Percentiles rank a stretch among this genome's conserved stretches.
Conservation (phyloP, 495 filamentous ascomycete genomes). For the Cryomyces minteri region DNA sequence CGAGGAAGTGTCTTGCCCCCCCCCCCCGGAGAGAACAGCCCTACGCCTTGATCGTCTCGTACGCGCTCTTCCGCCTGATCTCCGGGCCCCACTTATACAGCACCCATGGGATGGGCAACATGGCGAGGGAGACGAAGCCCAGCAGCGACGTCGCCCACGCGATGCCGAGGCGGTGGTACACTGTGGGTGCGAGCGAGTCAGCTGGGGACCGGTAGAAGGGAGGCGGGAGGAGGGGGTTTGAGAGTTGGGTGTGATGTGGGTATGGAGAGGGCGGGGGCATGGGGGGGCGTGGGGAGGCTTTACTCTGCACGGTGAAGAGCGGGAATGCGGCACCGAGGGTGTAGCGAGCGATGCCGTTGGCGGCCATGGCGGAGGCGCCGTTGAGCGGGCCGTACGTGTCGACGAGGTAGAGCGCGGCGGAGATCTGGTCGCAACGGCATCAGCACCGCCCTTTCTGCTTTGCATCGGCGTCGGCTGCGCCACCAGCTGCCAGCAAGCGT, state of each 20-base stretch:
- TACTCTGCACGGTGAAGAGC: conserved; percentile 30
- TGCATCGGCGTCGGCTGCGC: too few relatives aligned
- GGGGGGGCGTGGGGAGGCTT: not conserved
- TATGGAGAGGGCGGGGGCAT: not conserved
- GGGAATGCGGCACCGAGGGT: conserved; percentile 43
- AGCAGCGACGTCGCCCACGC: conserved; percentile 25
- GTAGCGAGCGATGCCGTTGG: conserved; percentile 48
- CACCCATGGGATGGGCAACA: conserved; percentile 25
- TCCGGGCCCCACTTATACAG: conserved; percentile 20
- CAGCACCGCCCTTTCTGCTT: too few relatives aligned
- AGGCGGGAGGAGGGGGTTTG: not conserved
- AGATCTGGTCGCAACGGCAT: not conserved
- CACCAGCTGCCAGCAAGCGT: not conserved
- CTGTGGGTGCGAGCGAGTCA: not conserved
- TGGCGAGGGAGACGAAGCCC: conserved; percentile 21
- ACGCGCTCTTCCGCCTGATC: conserved; percentile 14
- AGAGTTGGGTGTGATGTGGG: not conserved
- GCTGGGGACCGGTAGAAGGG: not conserved
- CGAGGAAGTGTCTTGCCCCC: too few relatives aligned
- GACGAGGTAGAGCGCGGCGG: conserved; percentile 25
- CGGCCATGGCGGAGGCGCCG: conserved; percentile 40
- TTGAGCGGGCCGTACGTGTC: conserved; percentile 39
- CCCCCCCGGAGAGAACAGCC: too few relatives aligned
- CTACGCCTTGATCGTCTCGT: conserved; percentile 1
- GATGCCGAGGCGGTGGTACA: not conserved